These are phyloP conservation scores for Xerocomellus dryophilus DNA, from an alignment of 768 basidiomycete genomes.

Conservation along the genomic window DNA sequence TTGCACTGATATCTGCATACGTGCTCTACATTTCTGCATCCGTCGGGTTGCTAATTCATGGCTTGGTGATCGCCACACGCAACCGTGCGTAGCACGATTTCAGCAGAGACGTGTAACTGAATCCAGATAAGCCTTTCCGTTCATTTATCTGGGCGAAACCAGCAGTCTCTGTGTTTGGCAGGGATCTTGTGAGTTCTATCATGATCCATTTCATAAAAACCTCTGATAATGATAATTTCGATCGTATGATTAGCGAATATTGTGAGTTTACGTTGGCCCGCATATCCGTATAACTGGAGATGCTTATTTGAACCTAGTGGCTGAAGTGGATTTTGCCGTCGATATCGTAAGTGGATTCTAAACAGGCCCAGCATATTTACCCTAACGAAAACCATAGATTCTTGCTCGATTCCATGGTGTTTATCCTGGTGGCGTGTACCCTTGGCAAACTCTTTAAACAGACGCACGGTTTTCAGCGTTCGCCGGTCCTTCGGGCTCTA, in stretches of 20 bases:
- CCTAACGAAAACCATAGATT: background rate
- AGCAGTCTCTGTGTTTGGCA: background rate
- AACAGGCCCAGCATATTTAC: too few relatives aligned
- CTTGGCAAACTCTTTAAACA: background rate
- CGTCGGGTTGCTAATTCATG: background rate
- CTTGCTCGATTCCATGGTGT: background rate
- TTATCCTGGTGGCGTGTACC: background rate
- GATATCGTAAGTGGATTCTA: background rate
- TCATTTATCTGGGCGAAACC: background rate
- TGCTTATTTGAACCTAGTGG: background rate
- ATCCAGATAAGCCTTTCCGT: background rate
- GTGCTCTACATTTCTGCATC: background rate
- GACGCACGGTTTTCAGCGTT: background rate
- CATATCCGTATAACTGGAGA: background rate
- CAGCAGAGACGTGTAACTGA: background rate
- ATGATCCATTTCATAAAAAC: background rate
- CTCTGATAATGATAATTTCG: background rate
- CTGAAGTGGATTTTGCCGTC: background rate
- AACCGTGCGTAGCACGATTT: background rate
- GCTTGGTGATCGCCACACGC: background rate
- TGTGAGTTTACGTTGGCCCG: background rate
- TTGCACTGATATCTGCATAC: background rate
- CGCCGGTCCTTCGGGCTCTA: constrained; percentile 1
- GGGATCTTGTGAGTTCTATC: background rate
- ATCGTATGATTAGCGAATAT: background rate